Base-by-base conservation (phyloP, 768 basidiomycete genomes). In the Candolleomyces efflorescens region DNA sequence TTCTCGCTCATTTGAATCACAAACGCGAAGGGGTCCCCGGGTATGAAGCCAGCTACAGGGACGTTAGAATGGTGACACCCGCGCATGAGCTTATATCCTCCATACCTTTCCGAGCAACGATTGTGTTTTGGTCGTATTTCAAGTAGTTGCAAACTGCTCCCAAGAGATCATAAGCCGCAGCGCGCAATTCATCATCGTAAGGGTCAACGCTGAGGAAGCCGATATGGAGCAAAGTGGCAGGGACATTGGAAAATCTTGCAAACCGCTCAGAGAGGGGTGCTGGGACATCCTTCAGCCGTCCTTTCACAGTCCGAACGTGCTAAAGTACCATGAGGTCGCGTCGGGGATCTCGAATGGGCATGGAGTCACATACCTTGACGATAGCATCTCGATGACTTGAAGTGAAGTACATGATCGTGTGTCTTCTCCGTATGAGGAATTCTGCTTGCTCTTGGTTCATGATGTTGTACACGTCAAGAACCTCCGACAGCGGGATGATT, bases 381-480 rank as follows among this genome's bases (percentile, higher is more conserved):
- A 94, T 86, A 45, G 62, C 69, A 53, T 94, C 92, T 5, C 90
- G 80, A 49, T 76, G 70, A 1, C 79, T 75, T 0, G 91, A 90
- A 11, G 87, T 85, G 67, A 92, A 92, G 64, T 90, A 92, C 41
- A 88, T 73, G 0, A 88, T 91, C 9, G 81, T 76, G 59, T 90
- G 87, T 59, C 82, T 83, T 46, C 87, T 80, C 45, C 92, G 81
- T 60, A 94, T 84, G 60, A 92, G 88, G 65, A 94, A 94, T 65
- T 94, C 90, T 55, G 86, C 76, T 20, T 71, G 69, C 56, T 93
- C 90, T 15, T 85, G 81, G 15, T 86, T 89, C 2, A 86, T 83
- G 20, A 93, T 84, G 46, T 89, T 89, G 71, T 92, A 90, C 1
- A 92, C 82, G 63, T 97, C 94, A 71, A 91, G 92, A 61, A 97